Percentiles rank a stretch among this genome's conserved stretches.
Conservation (phyloP, 2,329 filamentous ascomycete genomes). For the Rhynchosporium agropyri region DNA sequence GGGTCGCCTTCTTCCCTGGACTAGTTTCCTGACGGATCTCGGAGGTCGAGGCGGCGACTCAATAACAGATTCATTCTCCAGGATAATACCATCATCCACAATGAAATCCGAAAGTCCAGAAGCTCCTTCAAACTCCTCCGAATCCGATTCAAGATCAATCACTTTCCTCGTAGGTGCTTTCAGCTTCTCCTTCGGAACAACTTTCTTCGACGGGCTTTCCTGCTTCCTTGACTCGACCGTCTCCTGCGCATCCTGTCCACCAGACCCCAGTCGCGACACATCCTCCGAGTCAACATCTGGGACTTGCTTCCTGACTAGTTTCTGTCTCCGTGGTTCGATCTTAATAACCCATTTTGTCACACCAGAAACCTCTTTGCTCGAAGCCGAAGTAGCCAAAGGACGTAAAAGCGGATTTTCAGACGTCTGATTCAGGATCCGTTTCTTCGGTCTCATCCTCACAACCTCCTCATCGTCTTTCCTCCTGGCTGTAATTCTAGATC, state of each 20-base stretch:
- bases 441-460: slow-evolving; percentile 28
- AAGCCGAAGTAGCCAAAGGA: slow-evolving; percentile 15
- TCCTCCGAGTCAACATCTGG: not conserved
- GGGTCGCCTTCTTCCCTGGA: slow-evolving; percentile 33
- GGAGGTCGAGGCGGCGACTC: slow-evolving; percentile 33
- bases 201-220: not conserved
- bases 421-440: slow-evolving; percentile 32
- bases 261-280: not conserved
- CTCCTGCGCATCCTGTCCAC: not conserved
- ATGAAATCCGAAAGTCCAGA: slow-evolving; percentile 39
- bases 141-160: not conserved
- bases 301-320: not conserved
- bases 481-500: not conserved
- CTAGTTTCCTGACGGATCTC: slow-evolving; percentile 35
- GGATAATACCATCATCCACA: slow-evolving; percentile 35
- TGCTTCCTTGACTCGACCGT: not conserved
- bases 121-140: slow-evolving; percentile 1
- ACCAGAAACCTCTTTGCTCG: not conserved
- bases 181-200: not conserved
- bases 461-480: not conserved
- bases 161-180: not conserved
- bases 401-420: slow-evolving; percentile 35
- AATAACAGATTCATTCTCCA: slow-evolving; percentile 32
- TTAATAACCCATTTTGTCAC: slow-evolving; percentile 10
- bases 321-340: not conserved